Conservation (phyloP, 1,139 yeast species). For the Kodamaea anthophila region DNA sequence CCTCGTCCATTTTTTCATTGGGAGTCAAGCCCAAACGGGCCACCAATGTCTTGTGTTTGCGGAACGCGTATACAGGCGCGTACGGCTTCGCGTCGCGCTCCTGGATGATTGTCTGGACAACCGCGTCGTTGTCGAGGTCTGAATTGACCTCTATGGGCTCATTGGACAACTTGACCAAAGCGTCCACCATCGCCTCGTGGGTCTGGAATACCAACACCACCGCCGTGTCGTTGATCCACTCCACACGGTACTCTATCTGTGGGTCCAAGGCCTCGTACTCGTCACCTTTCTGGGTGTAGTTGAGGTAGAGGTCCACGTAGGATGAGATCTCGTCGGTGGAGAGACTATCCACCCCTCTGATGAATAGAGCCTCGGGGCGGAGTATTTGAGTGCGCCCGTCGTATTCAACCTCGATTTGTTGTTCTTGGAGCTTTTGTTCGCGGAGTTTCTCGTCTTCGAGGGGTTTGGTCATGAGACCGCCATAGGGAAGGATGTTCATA, state of each 20-base stretch:
- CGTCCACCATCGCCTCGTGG: constrained; percentile 38
- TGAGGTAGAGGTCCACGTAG: constrained; percentile 47
- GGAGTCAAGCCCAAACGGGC: constrained; percentile 23
- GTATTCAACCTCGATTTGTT: constrained; percentile 29
- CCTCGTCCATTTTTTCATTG: constrained; percentile 34
- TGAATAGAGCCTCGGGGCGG: constrained; percentile 46
- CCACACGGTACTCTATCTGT: constrained; percentile 39
- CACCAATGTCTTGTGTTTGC: constrained; percentile 27
- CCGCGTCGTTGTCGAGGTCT: constrained; percentile 12
- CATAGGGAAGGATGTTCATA: constrained; percentile 40
- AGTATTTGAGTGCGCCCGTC: constrained; percentile 24
- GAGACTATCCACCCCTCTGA: constrained; percentile 64
- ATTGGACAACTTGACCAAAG: constrained; percentile 20
- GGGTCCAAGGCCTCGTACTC: constrained; percentile 23
- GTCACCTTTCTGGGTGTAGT: constrained; percentile 23
- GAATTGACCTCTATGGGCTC: constrained; percentile 6
- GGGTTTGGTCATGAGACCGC: constrained; percentile 37
- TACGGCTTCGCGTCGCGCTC: constrained; percentile 36
- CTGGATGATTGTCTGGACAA: constrained; percentile 22
- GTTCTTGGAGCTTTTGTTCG: constrained; percentile 25
- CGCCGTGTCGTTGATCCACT: constrained; percentile 67
- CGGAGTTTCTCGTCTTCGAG: constrained; percentile 34
- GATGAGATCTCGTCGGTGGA: constrained; percentile 59
- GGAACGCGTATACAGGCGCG: constrained; percentile 32
- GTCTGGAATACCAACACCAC: constrained; percentile 50